These are phyloP conservation scores for Tricladium varicosporioides DNA, from an alignment of 2,329 filamentous ascomycete genomes.

Conservation along the genomic window DNA sequence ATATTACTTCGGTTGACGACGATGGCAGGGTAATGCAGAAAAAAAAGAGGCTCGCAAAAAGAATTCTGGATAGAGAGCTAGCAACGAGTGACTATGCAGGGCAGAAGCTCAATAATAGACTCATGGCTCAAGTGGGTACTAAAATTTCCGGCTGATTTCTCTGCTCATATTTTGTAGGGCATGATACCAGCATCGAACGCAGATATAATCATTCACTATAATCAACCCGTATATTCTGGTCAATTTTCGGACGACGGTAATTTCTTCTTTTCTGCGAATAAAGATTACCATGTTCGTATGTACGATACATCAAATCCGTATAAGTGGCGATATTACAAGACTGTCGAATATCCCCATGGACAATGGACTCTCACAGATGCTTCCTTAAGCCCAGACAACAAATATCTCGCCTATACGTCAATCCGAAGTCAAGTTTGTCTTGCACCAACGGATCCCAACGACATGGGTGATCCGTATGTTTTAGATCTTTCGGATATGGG, in stretches of 20 bases:
- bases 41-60: slow-evolving; percentile 61
- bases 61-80: slow-evolving; percentile 79
- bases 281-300: slow-evolving; percentile 94
- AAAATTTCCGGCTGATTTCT: neutral
- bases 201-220: slow-evolving; percentile 86
- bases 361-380: slow-evolving; percentile 97
- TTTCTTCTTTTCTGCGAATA: slow-evolving; percentile 90
- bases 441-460: slow-evolving; percentile 80
- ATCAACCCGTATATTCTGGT: slow-evolving; percentile 85
- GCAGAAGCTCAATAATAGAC: slow-evolving; percentile 56
- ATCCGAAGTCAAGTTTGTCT: slow-evolving; percentile 83
- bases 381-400: slow-evolving; percentile 86
- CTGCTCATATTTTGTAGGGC: slow-evolving; percentile 43
- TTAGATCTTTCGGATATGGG: slow-evolving; percentile 66
- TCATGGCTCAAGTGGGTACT: slow-evolving; percentile 64
- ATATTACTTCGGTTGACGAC: slow-evolving; percentile 44
- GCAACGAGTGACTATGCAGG: slow-evolving; percentile 63
- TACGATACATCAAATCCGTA: slow-evolving; percentile 97
- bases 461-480: slow-evolving; percentile 74
- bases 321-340: slow-evolving; percentile 95
- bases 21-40: slow-evolving; percentile 40
- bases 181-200: slow-evolving; percentile 76
- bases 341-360: slow-evolving; percentile 78
- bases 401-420: slow-evolving; percentile 86
- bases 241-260: slow-evolving; percentile 97